Percentiles rank a stretch among this genome's conserved stretches.
phyloP scores from a whole-genome alignment of 805 yeast species.

The Kuraishia borneana region DNA sequence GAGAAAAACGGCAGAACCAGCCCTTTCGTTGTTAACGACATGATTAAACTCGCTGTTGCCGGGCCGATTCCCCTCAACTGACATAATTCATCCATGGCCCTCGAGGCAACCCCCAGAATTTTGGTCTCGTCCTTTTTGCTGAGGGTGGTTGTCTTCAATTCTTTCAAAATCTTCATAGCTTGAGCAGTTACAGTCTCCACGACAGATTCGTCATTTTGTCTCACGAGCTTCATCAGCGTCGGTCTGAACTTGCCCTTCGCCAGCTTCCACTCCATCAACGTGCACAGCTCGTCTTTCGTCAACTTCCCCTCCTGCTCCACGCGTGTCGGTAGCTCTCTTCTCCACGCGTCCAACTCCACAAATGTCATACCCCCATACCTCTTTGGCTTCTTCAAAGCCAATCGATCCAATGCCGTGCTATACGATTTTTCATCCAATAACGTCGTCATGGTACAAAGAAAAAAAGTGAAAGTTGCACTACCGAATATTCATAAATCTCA shows the following conservation, averaged over 20 bases:
- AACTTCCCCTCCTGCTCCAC: conserved; percentile 15
- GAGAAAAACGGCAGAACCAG: conserved; percentile 34
- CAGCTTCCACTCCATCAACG: conserved; percentile 38
- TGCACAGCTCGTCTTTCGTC: conserved; percentile 26
- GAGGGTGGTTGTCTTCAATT: too few relatives aligned
- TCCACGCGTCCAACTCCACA: conserved; percentile 27
- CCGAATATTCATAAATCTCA: neutral
- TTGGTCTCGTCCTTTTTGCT: conserved; percentile 3
- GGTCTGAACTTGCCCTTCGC: conserved; percentile 34
- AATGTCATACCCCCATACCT: conserved; percentile 14
- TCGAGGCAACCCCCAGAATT: conserved; percentile 13
- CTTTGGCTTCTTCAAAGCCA: conserved; percentile 4
- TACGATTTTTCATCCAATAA: too few relatives aligned
- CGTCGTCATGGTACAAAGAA: too few relatives aligned
- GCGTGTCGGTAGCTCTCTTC: conserved; percentile 17
- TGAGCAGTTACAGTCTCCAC: conserved; percentile 14
- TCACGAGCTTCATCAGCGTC: conserved; percentile 27
- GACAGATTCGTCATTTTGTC: conserved; percentile 24
- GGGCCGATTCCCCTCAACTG: conserved; percentile 37
- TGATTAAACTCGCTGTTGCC: conserved; percentile 34
- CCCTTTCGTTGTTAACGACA: conserved; percentile 19
- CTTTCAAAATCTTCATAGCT: conserved; percentile 12
- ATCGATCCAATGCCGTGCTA: too few relatives aligned
- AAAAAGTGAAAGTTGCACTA: too few relatives aligned
- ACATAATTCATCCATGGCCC: conserved; percentile 20